Base-by-base conservation (phyloP, 2,329 filamentous ascomycete genomes). In the Dactylellina haptotyla region DNA sequence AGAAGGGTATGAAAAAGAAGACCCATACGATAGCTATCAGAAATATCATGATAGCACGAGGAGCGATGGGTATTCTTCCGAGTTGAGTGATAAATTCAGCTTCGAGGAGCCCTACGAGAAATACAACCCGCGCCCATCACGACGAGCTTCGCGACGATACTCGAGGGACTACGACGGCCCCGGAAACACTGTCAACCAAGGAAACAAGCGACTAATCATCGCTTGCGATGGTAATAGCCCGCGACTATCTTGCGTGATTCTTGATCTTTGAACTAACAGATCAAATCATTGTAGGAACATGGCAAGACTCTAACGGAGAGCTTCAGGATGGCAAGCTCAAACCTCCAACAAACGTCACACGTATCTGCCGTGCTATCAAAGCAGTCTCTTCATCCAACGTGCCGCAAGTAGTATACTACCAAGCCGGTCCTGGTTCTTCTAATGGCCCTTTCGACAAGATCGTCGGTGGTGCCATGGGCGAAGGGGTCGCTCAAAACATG, bases 321-420 rank as follows among this genome's bases (percentile, higher is more conserved):
- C 54, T 73, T 14, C 48, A 53, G 20, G 75, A 76, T 23, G 74
- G 66, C 23, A 71, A 71, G 10, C 34, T 71, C n/a, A 71, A 71
- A 26, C 66, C 75, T 12, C 76, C 76, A 3, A 78, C 76, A 10
- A 88, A 89, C 73, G 85, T 88, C 43, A 88, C 86, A 14, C 84
- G 86, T 20, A 85, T 89, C 62, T 85, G 85, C 10, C 84, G 86
- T 39, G 85, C 85, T 63, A 84, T 89, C 76, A 84, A 84, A 75
- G 83, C 83, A 57, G 45, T 59, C 80, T 78, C 39, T 85, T 84
- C 77, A 80, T 78, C 32, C 85, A 87, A 77, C 84, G 84, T 30
- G 84, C 81, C 86, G 43, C 87, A 88, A 78, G 84, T 88, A 75
- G 84, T 88, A 65, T 85, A 84, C 76, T 89, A 89, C 77, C 85